Percentiles rank a stretch among this genome's conserved stretches.
phyloP scores from a whole-genome alignment of 371 early-diverging fungal genomes.

The Actinomortierella wolfii region DNA sequence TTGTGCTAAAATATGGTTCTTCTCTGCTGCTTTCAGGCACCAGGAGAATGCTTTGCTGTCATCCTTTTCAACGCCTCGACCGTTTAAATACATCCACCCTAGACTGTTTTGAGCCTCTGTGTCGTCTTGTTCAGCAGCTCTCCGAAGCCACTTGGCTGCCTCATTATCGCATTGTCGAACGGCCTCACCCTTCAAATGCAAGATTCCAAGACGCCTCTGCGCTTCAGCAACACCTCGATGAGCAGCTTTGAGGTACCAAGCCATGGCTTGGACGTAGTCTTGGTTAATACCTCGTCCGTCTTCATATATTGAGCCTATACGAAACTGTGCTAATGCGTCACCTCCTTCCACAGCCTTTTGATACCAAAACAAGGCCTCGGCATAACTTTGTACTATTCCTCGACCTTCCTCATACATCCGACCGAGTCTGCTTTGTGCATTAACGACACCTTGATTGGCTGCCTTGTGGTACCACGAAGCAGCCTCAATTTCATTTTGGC shows the following conservation, averaged over 20 bases:
- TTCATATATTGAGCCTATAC: constrained; percentile 84
- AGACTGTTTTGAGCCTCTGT: constrained; percentile 79
- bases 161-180: constrained; percentile 65
- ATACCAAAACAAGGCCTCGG: constrained; percentile 74
- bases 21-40: constrained; percentile 78
- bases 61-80: too few species aligned
- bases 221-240: constrained; percentile 74
- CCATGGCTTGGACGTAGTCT: constrained; percentile 68
- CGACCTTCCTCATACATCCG: constrained; percentile 81
- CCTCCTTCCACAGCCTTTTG: constrained; percentile 62
- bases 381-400: constrained; percentile 71
- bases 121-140: constrained; percentile 66
- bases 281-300: constrained; percentile 71
- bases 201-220: constrained; percentile 68
- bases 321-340: constrained; percentile 78
- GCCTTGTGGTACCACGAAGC: constrained; percentile 82
- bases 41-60: constrained; percentile 57
- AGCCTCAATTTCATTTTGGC: constrained; percentile 63
- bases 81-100: constrained; percentile 44
- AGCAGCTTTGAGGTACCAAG: constrained; percentile 80
- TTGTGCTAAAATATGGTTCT: constrained; percentile 49
- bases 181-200: constrained; percentile 84
- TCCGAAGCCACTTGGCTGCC: constrained; percentile 74
- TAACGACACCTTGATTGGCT: constrained; percentile 77
- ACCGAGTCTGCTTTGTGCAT: constrained; percentile 80